Evolutionary conservation across 352 stramenopile species (phyloP).

Genomic region (Pythium coloratum): DNA sequence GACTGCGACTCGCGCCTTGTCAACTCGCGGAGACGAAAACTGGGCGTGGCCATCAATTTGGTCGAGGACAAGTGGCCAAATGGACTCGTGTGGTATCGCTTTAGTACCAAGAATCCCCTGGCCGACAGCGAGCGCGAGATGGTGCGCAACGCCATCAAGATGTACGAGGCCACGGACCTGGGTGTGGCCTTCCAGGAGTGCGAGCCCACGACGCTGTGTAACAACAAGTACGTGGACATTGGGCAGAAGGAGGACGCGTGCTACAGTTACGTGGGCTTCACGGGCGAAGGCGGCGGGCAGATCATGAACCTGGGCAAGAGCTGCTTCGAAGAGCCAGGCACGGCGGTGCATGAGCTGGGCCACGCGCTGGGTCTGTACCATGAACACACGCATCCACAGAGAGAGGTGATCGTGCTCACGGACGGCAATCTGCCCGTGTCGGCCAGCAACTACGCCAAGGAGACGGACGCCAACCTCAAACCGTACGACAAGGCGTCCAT

Average conservation of each 20-base stretch:
- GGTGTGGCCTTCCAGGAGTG: constrained; percentile 70
- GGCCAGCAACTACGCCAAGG: constrained; percentile 70
- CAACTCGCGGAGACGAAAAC: constrained; percentile 30
- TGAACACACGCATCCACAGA: constrained; percentile 67
- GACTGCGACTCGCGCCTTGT: constrained; percentile 35
- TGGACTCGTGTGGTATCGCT: constrained; percentile 67
- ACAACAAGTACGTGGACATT: constrained; percentile 72
- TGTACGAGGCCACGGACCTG: constrained; percentile 60
- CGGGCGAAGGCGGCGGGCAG: constrained; percentile 61
- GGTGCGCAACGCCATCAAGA: constrained; percentile 54
- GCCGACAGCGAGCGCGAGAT: constrained; percentile 37
- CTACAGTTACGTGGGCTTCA: constrained; percentile 76
- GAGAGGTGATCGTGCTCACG: constrained; percentile 70
- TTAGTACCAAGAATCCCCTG: constrained; percentile 50
- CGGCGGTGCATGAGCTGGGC: constrained; percentile 61
- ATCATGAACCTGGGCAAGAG: constrained; percentile 67
- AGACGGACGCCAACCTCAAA: constrained; percentile 53
- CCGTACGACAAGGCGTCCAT: constrained; percentile 72
- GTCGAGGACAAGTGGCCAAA: constrained; percentile 68
- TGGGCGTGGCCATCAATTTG: constrained; percentile 60
- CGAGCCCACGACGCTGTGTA: constrained; percentile 51
- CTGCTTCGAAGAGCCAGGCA: constrained; percentile 60
- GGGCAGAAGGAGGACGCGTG: constrained; percentile 68
- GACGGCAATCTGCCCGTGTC: constrained; percentile 61
- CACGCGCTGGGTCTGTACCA: constrained; percentile 70